phyloP scores from a whole-genome alignment of 2,329 filamentous ascomycete genomes.

The Aspergillus tubingensis region DNA sequence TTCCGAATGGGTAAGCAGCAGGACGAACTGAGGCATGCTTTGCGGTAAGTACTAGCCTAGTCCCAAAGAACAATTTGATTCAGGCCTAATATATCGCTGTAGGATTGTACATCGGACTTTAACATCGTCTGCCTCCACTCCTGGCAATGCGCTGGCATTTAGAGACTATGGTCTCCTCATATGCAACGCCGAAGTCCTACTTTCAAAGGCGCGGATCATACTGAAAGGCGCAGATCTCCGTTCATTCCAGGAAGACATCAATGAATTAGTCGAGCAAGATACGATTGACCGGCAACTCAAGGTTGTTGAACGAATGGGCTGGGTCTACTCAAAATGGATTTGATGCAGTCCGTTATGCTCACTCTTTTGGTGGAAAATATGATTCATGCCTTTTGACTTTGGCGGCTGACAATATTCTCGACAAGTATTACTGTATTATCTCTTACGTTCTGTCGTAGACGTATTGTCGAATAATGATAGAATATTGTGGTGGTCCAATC shows the following conservation, averaged over 20 bases:
- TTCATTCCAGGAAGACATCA: conserved; percentile 86
- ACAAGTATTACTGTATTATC: no score
- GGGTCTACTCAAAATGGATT: conserved; percentile 84
- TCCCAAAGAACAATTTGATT: neutral
- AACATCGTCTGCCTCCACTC: conserved; percentile 66
- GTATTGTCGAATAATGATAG: no score
- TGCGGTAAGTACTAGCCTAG: conserved; percentile 56
- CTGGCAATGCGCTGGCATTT: conserved; percentile 78
- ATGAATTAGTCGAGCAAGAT: conserved; percentile 77
- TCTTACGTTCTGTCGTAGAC: no score
- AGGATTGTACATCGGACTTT: conserved; percentile 82
- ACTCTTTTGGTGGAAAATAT: no score
- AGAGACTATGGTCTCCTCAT: conserved; percentile 89
- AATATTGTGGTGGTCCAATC: no score
- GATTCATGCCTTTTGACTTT: no score
- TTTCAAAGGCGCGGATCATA: conserved; percentile 65
- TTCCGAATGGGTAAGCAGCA: conserved; percentile 65
- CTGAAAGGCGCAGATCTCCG: conserved; percentile 74
- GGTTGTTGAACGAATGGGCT: conserved; percentile 80
- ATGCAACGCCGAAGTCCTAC: conserved; percentile 83
- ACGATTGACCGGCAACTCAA: conserved; percentile 76
- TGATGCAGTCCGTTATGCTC: neutral
- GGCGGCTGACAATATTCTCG: no score
- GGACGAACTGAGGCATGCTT: conserved; percentile 70
- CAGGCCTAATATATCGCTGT: conserved; percentile 8